Base-by-base conservation (phyloP, 2,329 filamentous ascomycete species). In the Dactylonectria estremocensis region DNA sequence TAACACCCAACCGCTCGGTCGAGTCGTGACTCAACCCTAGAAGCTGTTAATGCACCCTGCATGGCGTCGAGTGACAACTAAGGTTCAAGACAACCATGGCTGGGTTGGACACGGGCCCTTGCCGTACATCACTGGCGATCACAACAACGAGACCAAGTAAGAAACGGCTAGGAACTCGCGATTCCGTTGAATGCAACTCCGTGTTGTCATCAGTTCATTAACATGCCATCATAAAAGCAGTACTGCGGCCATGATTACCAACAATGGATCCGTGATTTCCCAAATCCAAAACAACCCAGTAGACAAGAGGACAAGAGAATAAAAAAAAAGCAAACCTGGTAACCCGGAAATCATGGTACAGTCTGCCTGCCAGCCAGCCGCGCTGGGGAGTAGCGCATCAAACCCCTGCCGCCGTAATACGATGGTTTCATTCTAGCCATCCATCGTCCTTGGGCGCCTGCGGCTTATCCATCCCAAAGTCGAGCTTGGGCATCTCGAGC, bases 401-500 rank as follows among this genome's bases (percentile, higher is more conserved):
- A 40, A 66, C 43, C 61, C 33, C 46, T 53, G 50, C 50, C 31
- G 50, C 50, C 31, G 28, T 35, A 31, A 43, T 31, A 24, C 52
- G 35, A 53, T 16, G 58, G 53, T 40, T 45, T 66, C 64, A 72
- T 73, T 67, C 76, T 53, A 80, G 66, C 79, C 79, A 81, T 35
- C 67, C 74, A 43, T 81, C 78, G 48, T 75, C 74, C 59, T 76
- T 77, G 50, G 74, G 74, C 48, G 69, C 70, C 46, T 73, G 72
- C 55, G 74, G 72, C 76, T 74, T 75, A 50, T 82, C 81, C 24
- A 83, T 74, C 7, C 80, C 82, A 71, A 90, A 84, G 73, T 89
- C 86, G 67, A 90, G 81, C 74, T 83, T 86, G 10, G 87, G 87
- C 71, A 89, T 88, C 72, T 91, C 90, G 69, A 93, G 81, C 79